phyloP scores from a whole-genome alignment of 163 green algal species.

The Chlorella variabilis region DNA sequence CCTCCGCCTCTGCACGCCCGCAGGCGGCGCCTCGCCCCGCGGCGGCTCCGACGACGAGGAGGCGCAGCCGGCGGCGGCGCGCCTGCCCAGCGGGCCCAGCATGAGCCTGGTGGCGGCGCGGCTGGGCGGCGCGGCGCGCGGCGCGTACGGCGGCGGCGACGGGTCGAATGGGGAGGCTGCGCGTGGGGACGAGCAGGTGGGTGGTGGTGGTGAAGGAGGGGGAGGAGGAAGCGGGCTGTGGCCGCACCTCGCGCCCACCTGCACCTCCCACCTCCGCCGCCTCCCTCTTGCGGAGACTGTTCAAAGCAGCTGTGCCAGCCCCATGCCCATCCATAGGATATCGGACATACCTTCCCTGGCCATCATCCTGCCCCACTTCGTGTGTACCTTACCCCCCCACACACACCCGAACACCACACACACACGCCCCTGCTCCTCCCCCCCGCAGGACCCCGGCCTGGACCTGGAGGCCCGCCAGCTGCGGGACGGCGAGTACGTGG shows the following conservation, averaged over 20 bases:
- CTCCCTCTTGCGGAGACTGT: too few species aligned
- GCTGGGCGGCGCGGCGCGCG: neutral
- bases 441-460: neutral
- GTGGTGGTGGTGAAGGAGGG: too few species aligned
- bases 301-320: too few species aligned
- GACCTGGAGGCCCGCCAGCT: slow-evolving; percentile 50
- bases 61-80: neutral
- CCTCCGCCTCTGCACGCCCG: neutral
- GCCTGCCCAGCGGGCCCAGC: neutral
- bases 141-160: neutral
- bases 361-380: too few species aligned
- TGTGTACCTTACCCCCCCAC: neutral
- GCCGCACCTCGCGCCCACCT: too few species aligned
- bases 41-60: slow-evolving; percentile 32
- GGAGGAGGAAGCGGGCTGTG: too few species aligned
- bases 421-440: neutral
- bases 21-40: neutral
- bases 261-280: too few species aligned
- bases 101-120: neutral
- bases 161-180: neutral
- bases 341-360: too few species aligned
- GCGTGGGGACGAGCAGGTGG: too few species aligned
- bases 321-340: too few species aligned
- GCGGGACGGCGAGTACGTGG: slow-evolving; percentile 80
- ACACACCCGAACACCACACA: too few species aligned